These are phyloP conservation scores for Colletotrichum coccodes DNA, from an alignment of 2,329 filamentous ascomycete genomes.

Conservation along the genomic window DNA sequence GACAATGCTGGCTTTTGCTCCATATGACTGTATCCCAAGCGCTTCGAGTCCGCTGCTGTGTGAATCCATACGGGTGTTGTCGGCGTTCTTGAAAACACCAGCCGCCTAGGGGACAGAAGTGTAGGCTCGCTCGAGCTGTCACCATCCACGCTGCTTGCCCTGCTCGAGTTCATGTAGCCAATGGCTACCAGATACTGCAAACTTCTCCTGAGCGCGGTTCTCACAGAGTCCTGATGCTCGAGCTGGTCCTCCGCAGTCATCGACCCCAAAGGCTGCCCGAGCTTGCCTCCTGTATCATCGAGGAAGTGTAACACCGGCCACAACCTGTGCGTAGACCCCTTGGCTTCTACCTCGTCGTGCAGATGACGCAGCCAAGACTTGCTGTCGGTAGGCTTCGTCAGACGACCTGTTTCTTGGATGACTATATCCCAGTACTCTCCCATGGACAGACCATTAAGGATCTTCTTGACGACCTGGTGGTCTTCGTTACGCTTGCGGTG, in stretches of 20 bases:
- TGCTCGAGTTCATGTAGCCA: slow-evolving; percentile 4
- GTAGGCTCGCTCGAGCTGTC: slow-evolving; percentile 17
- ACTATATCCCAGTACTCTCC: slow-evolving; percentile 36
- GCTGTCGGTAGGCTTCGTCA: slow-evolving; percentile 17
- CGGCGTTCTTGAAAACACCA: slow-evolving; percentile 14
- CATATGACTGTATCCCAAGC: neutral
- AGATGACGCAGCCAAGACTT: slow-evolving; percentile 14
- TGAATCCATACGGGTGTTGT: slow-evolving; percentile 16
- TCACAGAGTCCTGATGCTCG: neutral
- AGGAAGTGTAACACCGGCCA: slow-evolving; percentile 40
- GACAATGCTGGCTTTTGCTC: neutral
- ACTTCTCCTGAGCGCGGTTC: slow-evolving; percentile 1
- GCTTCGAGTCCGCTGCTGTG: neutral
- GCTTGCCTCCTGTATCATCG: slow-evolving; percentile 10
- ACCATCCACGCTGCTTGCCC: slow-evolving; percentile 10
- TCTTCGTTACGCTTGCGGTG: neutral
- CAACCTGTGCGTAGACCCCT: slow-evolving; percentile 33
- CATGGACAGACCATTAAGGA: slow-evolving; percentile 31
- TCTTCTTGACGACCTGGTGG: neutral
- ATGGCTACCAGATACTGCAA: slow-evolving; percentile 19
- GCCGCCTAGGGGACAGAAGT: slow-evolving; percentile 35
- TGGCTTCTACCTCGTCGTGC: slow-evolving; percentile 19
- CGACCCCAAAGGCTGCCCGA: neutral
- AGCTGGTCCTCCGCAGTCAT: slow-evolving; percentile 3
- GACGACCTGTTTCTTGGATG: slow-evolving; percentile 10